Conservation (phyloP, 2,329 filamentous ascomycete genomes). For the Zymoseptoria tritici region DNA sequence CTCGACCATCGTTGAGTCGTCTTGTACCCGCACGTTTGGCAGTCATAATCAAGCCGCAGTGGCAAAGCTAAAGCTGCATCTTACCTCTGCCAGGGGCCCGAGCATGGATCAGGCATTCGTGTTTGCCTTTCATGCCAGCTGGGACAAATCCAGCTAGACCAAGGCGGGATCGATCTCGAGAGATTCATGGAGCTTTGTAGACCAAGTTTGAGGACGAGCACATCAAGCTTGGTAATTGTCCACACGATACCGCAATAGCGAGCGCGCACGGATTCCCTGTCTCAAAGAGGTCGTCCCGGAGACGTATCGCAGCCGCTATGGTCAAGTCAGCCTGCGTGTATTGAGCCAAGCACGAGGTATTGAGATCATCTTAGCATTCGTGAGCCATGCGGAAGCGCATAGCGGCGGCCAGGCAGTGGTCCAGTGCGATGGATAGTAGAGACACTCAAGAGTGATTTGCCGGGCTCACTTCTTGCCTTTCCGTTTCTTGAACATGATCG, state of each 20-base stretch:
- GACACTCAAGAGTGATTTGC: background rate
- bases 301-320: background rate
- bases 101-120: background rate
- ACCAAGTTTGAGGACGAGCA: too few species aligned
- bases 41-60: background rate
- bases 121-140: background rate
- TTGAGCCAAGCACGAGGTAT: background rate
- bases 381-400: background rate
- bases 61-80: background rate
- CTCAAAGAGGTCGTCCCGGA: too few species aligned
- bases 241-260: too few species aligned
- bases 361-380: background rate
- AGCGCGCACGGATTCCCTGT: too few species aligned
- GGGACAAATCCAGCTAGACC: too few species aligned
- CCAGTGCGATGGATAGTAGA: background rate
- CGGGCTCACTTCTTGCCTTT: slow-evolving; percentile 43
- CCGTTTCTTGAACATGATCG: slow-evolving; percentile 71
- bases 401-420: background rate
- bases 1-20: background rate
- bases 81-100: background rate
- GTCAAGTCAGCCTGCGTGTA: background rate
- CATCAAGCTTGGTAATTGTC: too few species aligned
- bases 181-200: too few species aligned
- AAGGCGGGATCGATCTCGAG: too few species aligned
- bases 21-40: background rate